Conservation (phyloP, 495 filamentous ascomycete genomes). For the Xylona heveae region DNA sequence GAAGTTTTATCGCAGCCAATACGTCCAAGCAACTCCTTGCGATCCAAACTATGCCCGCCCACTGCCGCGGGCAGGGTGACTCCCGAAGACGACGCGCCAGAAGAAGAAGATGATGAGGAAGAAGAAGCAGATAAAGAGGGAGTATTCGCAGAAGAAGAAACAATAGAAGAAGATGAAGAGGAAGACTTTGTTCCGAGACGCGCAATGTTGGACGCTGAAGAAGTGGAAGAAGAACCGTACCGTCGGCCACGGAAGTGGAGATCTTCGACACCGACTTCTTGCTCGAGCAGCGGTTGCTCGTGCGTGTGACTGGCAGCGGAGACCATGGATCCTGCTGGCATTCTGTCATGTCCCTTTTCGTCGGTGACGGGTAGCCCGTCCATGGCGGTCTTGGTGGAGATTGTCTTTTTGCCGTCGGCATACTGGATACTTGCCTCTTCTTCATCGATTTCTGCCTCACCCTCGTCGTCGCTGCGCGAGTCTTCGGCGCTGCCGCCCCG, state of each 20-base stretch:
- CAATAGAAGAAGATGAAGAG: no score
- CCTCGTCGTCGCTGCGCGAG: conserved; percentile 71
- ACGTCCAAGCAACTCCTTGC: conserved; percentile 48
- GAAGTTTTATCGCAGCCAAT: conserved; percentile 53
- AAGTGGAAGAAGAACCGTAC: no score
- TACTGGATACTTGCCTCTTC: conserved; percentile 14
- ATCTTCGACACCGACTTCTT: conserved; percentile 43
- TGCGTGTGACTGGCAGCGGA: conserved; percentile 9
- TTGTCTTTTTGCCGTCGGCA: background rate
- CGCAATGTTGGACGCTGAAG: no score
- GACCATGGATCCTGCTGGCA: background rate
- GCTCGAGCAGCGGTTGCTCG: conserved; percentile 26
- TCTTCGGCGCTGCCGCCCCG: conserved; percentile 67
- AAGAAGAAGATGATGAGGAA: no score
- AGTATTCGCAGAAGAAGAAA: no score
- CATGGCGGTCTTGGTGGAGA: conserved; percentile 1
- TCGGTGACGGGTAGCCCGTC: no score
- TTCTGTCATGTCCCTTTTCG: background rate
- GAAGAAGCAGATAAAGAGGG: no score
- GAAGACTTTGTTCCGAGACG: no score
- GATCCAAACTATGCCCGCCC: conserved; percentile 52
- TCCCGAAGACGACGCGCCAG: conserved; percentile 20
- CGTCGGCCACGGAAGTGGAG: conserved; percentile 31
- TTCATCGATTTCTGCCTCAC: conserved; percentile 34
- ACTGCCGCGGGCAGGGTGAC: conserved; percentile 42